These are phyloP conservation scores for Tothia fuscella DNA, from an alignment of 2,329 filamentous ascomycete genomes.

Conservation along the genomic window DNA sequence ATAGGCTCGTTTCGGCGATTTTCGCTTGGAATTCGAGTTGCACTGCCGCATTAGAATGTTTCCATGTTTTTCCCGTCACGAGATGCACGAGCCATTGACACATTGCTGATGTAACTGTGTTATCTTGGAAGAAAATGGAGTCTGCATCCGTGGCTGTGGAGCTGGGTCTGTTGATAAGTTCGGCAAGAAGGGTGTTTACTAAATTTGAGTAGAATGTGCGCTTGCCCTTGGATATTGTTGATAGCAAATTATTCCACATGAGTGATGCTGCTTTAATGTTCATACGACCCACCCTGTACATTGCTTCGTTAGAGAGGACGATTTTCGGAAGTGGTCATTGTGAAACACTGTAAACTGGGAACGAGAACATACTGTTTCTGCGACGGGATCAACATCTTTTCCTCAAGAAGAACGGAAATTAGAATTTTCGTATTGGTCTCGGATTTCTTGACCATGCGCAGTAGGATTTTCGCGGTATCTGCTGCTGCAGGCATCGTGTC, in stretches of 20 bases:
- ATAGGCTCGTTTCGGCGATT: not conserved
- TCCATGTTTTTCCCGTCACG: not conserved
- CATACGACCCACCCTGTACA: not conserved
- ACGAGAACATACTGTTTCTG: not conserved
- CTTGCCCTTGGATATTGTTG: not conserved
- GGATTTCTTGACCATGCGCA: not conserved
- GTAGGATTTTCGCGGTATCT: not conserved
- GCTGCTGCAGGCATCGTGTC: no score
- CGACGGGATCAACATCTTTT: conserved; percentile 2
- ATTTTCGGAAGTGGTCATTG: no score
- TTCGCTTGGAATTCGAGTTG: not conserved
- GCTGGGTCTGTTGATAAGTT: no score
- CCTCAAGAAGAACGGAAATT: conserved; percentile 1
- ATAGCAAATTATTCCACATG: conserved; percentile 6
- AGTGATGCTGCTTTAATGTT: conserved; percentile 4
- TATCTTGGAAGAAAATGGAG: not conserved
- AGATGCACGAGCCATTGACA: conserved; percentile 1
- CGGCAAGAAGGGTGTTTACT: not conserved
- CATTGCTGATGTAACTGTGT: not conserved
- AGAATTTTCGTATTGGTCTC: not conserved
- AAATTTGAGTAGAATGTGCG: not conserved
- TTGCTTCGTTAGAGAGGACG: not conserved
- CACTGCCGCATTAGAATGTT: not conserved
- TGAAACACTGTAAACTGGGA: not conserved
- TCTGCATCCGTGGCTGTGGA: no score